These are phyloP conservation scores for Allium sativum DNA, from an alignment of 106 monocot genomes.

Conservation along the genomic window DNA sequence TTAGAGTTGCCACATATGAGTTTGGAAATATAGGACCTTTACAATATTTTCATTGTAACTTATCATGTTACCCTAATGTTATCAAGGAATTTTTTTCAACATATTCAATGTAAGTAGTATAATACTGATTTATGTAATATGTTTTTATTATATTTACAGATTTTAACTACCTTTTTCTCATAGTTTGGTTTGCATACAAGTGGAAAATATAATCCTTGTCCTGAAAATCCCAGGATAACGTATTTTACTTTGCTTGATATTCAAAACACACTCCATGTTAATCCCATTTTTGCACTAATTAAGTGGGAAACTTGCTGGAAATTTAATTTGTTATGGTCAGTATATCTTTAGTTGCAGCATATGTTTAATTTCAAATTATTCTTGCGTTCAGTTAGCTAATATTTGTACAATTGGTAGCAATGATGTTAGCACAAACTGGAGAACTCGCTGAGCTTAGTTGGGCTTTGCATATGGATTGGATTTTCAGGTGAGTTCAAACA, in stretches of 20 bases:
- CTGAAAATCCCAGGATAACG: constrained; percentile 69
- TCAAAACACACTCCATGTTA: constrained; percentile 82
- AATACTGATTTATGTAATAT: too few relatives aligned
- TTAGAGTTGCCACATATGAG: constrained; percentile 55
- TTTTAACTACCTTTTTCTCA: background rate
- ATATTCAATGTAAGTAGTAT: constrained; percentile 48
- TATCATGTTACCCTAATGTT: constrained; percentile 41
- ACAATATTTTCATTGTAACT: constrained; percentile 77
- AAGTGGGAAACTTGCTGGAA: constrained; percentile 98
- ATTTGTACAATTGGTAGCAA: constrained; percentile 39
- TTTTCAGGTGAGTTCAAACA: constrained; percentile 62
- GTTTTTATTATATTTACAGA: too few relatives aligned
- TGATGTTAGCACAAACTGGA: constrained; percentile 49
- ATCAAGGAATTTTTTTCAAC: constrained; percentile 61
- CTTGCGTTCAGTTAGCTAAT: background rate
- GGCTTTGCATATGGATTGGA: constrained; percentile 94
- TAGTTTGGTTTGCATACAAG: constrained; percentile 46
- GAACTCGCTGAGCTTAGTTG: constrained; percentile 64
- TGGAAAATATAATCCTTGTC: constrained; percentile 87
- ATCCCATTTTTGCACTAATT: constrained; percentile 33
- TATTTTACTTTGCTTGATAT: constrained; percentile 91
- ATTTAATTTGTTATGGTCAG: background rate
- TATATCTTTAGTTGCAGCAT: background rate
- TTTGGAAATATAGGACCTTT: constrained; percentile 85
- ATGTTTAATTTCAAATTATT: background rate